These are phyloP conservation scores for Botrytis deweyae DNA, from an alignment of 2,329 filamentous ascomycete species.

Conservation along the genomic window DNA sequence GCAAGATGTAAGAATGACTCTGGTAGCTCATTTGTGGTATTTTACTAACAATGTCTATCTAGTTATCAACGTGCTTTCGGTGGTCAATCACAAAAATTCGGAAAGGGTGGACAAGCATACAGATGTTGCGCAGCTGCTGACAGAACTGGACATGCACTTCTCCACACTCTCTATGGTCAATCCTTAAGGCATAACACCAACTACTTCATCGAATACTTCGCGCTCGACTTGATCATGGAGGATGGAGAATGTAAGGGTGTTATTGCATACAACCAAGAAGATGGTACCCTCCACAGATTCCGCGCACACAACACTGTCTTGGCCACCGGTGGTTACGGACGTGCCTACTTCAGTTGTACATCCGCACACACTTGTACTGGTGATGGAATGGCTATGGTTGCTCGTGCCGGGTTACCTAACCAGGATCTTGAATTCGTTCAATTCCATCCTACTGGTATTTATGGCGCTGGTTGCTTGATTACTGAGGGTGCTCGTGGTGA, in stretches of 20 bases:
- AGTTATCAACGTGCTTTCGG: slow-evolving; percentile 55
- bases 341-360: slow-evolving; percentile 51
- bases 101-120: slow-evolving; percentile 50
- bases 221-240: slow-evolving; percentile 49
- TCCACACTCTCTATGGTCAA: slow-evolving; percentile 52
- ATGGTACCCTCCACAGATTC: slow-evolving; percentile 49
- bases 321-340: slow-evolving; percentile 50
- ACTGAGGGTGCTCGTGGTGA: slow-evolving; percentile 51
- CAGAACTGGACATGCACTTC: slow-evolving; percentile 50
- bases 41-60: slow-evolving; percentile 29
- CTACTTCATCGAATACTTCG: slow-evolving; percentile 53
- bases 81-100: slow-evolving; percentile 48
- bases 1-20: slow-evolving; percentile 69
- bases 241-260: slow-evolving; percentile 49
- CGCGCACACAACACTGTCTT: slow-evolving; percentile 47
- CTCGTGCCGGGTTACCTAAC: slow-evolving; percentile 48
- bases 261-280: slow-evolving; percentile 42
- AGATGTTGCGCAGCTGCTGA: slow-evolving; percentile 38
- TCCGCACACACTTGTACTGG: slow-evolving; percentile 51
- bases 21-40: neutral
- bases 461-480: slow-evolving; percentile 50
- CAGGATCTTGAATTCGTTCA: slow-evolving; percentile 54
- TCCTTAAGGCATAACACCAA: slow-evolving; percentile 48
- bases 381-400: slow-evolving; percentile 51
- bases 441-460: slow-evolving; percentile 52